Evolutionary conservation across 495 filamentous ascomycete genomes (phyloP).

Genomic region (Geoglossum glabrum): DNA sequence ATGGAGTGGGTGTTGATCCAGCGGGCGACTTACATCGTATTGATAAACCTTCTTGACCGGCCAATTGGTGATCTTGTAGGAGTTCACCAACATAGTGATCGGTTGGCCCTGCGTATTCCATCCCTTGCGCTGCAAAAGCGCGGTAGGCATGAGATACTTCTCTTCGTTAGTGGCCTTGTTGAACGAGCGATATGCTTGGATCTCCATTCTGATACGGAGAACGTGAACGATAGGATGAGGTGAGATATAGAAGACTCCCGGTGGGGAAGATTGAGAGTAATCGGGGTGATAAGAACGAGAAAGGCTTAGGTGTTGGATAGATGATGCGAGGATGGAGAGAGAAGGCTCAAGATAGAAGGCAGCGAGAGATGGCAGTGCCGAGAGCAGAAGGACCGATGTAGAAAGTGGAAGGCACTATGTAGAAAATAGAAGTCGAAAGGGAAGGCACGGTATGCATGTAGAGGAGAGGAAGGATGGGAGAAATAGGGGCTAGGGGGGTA

Average conservation of each 20-base stretch:
- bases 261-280: too few relatives aligned
- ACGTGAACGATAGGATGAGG: too few relatives aligned
- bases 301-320: too few relatives aligned
- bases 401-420: too few relatives aligned
- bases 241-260: too few relatives aligned
- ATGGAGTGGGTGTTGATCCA: background rate
- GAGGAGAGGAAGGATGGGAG: background rate
- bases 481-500: background rate
- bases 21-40: conserved; percentile 53
- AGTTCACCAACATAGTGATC: conserved; percentile 46
- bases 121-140: conserved; percentile 19
- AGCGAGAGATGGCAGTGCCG: background rate
- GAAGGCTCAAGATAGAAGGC: too few relatives aligned
- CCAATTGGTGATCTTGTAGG: conserved; percentile 40
- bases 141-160: conserved; percentile 1
- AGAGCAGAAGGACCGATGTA: too few relatives aligned
- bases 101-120: conserved; percentile 38
- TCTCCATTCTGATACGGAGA: conserved; percentile 4
- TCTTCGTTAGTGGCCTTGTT: conserved; percentile 1
- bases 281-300: too few relatives aligned
- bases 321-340: too few relatives aligned
- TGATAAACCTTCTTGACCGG: conserved; percentile 43
- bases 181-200: background rate
- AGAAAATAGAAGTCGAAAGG: too few relatives aligned
- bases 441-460: background rate